Base-by-base conservation (phyloP, 192 early-diverging fungal genomes). In the Radiomyces spectabilis region DNA sequence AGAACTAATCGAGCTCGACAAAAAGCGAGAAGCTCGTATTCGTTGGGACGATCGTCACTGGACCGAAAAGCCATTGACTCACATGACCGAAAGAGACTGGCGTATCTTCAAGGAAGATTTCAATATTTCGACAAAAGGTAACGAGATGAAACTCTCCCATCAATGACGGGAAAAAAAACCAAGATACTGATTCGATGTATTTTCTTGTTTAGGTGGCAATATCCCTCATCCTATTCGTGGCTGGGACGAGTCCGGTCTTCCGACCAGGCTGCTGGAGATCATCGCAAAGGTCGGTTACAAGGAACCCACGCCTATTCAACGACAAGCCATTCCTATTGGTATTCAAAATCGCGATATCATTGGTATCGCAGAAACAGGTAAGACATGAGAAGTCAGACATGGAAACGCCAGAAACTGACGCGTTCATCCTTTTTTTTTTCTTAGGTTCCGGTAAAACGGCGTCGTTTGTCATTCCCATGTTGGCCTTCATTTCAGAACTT, bases 91-190 rank as follows among this genome's bases (percentile, higher is more conserved):
- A 67, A 78, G 97, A 57, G 97, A 99, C 57, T 99, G 97, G 97
- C 88, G 97, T 68, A 99, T 99, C 49, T 97, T 99, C 71, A 94
- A 93, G 53, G 97, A 99, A 68, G 97, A 99, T 61, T 97, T 88
- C 69, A 91, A 86, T 61, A 99, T 99, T 42, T 73, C 93, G 4
- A 91, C 87, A 61, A 95, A 96, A 73, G 97, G 88, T 68, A 13
- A 37, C 2, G 24, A 2, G 3, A 4, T 35, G 13, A 35, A 43
- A 45, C 50, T 19, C 3, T 3, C 18, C 2, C 2, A 39, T 3
- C 29, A 27, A 18, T 18, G 12, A 29, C 44, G 18, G 30, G 29
- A 22, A 41, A 27, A 30, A n/a, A 38, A 39, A 38, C 0, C 35
- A 24, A 29, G 43, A 15, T 22, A 24, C 5, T 25, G 22, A 29